phyloP scores from a whole-genome alignment of 148 eudicot species.

The Pharnaceum exiguum region DNA sequence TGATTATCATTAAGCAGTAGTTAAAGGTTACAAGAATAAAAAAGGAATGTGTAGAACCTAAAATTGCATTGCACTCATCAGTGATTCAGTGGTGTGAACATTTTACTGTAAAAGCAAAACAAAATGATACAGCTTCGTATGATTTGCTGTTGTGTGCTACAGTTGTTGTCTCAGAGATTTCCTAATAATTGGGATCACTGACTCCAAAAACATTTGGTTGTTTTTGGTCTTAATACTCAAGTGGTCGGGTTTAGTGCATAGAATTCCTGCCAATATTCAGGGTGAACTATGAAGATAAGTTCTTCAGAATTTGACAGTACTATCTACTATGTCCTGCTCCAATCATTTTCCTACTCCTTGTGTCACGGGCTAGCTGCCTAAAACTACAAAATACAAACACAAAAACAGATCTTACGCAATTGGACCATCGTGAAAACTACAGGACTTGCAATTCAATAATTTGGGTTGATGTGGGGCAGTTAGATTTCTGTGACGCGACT shows the following conservation, averaged over 20 bases:
- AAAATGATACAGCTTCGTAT: too few relatives aligned
- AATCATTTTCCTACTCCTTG: conserved; percentile 10
- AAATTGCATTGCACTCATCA: too few relatives aligned
- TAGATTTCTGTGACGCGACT: neutral
- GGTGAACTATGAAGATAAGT: neutral
- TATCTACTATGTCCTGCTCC: neutral
- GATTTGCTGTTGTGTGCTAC: too few relatives aligned
- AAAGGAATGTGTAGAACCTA: too few relatives aligned
- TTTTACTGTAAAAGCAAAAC: too few relatives aligned
- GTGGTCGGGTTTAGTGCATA: neutral
- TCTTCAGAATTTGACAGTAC: neutral
- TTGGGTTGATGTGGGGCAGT: conserved; percentile 12
- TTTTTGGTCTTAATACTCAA: too few relatives aligned
- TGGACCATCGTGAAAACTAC: conserved; percentile 17
- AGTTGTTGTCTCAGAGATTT: too few relatives aligned
- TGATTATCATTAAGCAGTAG: conserved; percentile 20
- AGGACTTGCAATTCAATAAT: conserved; percentile 6
- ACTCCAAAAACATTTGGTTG: too few relatives aligned
- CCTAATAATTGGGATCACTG: too few relatives aligned
- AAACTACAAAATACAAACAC: neutral
- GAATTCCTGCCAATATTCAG: neutral
- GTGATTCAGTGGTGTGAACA: too few relatives aligned
- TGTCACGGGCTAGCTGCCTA: conserved; percentile 33
- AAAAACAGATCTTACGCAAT: conserved; percentile 1
- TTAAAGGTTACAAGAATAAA: neutral